Evolutionary conservation across 2,329 filamentous ascomycete species (phyloP).

Genomic region (Arachnomyces sp.): DNA sequence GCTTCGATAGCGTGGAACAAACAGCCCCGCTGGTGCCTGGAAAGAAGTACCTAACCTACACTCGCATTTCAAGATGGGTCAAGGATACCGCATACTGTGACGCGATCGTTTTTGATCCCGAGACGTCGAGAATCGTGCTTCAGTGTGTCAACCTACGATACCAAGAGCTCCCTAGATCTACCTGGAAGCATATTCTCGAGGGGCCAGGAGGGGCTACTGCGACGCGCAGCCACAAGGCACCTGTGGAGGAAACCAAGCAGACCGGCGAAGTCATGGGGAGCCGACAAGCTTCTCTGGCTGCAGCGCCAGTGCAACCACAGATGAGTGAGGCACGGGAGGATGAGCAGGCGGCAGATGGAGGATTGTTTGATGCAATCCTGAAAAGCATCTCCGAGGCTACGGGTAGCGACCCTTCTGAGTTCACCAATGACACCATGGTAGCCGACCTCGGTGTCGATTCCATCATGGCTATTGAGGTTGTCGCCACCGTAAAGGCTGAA

Average conservation of each 20-base stretch:
- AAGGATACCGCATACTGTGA: conserved; percentile 13
- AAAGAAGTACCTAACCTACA: conserved; percentile 15
- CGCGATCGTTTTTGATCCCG: conserved; percentile 14
- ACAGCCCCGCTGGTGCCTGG: conserved; percentile 9
- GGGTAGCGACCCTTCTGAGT: conserved; percentile 13
- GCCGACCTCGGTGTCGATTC: conserved; percentile 21
- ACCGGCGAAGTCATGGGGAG: too few species aligned
- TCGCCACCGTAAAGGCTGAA: conserved; percentile 14
- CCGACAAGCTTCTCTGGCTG: conserved; percentile 5
- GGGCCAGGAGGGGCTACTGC: not conserved
- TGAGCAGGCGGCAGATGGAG: conserved; percentile 4
- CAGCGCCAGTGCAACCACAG: conserved; percentile 3
- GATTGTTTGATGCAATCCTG: conserved; percentile 6
- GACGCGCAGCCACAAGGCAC: not conserved
- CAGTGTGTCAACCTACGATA: conserved; percentile 13
- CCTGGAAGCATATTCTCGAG: conserved; percentile 8
- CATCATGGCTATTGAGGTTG: conserved; percentile 20
- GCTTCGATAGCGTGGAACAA: conserved; percentile 14
- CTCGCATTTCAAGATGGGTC: conserved; percentile 7
- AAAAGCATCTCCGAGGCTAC: conserved; percentile 14
- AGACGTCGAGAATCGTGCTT: conserved; percentile 11
- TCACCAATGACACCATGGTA: conserved; percentile 14
- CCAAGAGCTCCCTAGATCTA: conserved; percentile 12
- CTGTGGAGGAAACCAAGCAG: conserved; percentile 1
- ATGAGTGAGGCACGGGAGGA: conserved; percentile 2